A percentile compares a stretch with the other conserved stretches of the same genome.
Evolutionary conservation across 176 grass and related monocot genomes (phyloP).

Genomic region (Oryza coarctata): DNA sequence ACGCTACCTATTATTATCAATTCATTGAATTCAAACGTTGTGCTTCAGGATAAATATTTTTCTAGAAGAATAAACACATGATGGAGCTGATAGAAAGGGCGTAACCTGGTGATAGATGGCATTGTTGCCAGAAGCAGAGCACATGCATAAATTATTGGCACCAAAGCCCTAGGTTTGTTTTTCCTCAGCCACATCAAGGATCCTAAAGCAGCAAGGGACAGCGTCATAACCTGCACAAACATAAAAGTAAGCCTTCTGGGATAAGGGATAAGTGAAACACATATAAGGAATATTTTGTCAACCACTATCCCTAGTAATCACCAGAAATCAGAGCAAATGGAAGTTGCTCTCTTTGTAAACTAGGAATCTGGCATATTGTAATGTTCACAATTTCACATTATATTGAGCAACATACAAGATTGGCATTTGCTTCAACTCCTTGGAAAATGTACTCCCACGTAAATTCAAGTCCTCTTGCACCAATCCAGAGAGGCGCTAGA

Average conservation of each 20-base stretch:
- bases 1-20: background rate
- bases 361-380: constrained; percentile 19
- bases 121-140: constrained; percentile 90
- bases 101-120: constrained; percentile 93
- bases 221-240: constrained; percentile 70
- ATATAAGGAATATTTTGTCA: constrained; percentile 12
- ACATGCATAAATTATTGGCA: constrained; percentile 96
- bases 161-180: constrained; percentile 86
- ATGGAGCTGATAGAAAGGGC: background rate
- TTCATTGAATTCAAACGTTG: constrained; percentile 6
- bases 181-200: constrained; percentile 99
- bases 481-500: constrained; percentile 94
- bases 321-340: background rate
- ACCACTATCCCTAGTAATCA: constrained; percentile 14
- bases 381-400: constrained; percentile 20
- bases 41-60: background rate
- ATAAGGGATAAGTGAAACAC: constrained; percentile 3
- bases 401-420: constrained; percentile 65
- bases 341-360: constrained; percentile 4
- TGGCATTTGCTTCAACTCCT: constrained; percentile 97
- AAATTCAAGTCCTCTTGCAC: constrained; percentile 96
- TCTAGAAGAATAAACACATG: constrained; percentile 23
- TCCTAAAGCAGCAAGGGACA: constrained; percentile 86
- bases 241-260: constrained; percentile 26
- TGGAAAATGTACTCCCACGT: constrained; percentile 97